Base-by-base conservation (phyloP, 2,329 filamentous ascomycete genomes). In the Fusarium phyllophilum region DNA sequence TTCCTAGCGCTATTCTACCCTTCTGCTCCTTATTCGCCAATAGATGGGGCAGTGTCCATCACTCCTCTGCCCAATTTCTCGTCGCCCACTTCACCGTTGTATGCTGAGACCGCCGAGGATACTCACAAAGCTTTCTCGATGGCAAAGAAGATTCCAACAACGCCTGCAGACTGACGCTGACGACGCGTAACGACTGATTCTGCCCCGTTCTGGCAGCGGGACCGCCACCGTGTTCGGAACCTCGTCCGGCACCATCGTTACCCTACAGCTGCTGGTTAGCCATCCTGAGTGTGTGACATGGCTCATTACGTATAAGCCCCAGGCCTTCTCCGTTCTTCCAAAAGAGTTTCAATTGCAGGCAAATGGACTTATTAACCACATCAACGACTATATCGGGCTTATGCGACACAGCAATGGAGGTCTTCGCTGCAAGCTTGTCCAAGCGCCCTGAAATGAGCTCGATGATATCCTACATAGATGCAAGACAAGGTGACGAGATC, bases 261-360 rank as follows among this genome's bases (percentile, higher is more conserved):
- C 22, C 39, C 39, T 14, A 41, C 20, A 22, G 14, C 8, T n/a
- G 39, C 39, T 42, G 3, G 22, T 9, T 8, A n/a, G 8, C n/a
- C 39, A n/a, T 17, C 39, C 22, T 7, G 39, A 42, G 39, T 42
- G 14, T 6, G 39, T 42, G 22, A 15, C 22, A 42, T n/a, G 1
- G 22, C 39, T 42, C 14, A 15, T n/a, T 42, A 5, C 39, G 6
- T 8, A 42, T 42, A 1, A 42, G 22, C 8, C 14, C 13, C 22
- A 14, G 9, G 39, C 14, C 14, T n/a, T n/a, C 39, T n/a, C 22
- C 9, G 14, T 42, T 42, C 39, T 42, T 42, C 14, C 9, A 6
- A 2, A 42, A 8, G 14, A 42, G 14, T 5, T 17, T 1, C 22
- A 42, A 0, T 9, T 17, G 6, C 39, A n/a, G 22, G 6, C 22